A percentile compares a stretch with the other conserved stretches of the same genome.
Conservation (phyloP, 129 eudicot species). For the Chrysanthemum lavandulifolium region DNA sequence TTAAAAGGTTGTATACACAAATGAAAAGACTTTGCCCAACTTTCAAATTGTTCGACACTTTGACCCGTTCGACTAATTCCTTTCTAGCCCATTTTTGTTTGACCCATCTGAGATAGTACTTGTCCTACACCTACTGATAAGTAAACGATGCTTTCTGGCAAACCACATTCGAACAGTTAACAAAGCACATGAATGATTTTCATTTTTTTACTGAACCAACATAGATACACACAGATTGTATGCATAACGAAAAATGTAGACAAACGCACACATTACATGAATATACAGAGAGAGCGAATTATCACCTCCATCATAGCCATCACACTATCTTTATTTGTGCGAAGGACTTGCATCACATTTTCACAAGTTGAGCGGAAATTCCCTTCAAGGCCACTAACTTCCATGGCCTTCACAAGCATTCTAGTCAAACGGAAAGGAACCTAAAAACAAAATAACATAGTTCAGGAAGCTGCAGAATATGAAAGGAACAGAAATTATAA, state of each 20-base stretch:
- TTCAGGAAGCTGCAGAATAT: constrained; percentile 4
- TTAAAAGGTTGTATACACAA: no score
- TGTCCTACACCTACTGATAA: neutral
- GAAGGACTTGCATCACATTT: constrained; percentile 97
- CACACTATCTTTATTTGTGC: constrained; percentile 89
- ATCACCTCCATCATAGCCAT: constrained; percentile 99
- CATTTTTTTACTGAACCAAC: neutral
- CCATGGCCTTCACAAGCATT: constrained; percentile 99
- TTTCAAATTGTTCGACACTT: neutral
- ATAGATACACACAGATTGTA: neutral
- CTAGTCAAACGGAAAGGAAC: constrained; percentile 99
- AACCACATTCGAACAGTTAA: neutral
- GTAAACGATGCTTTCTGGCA: neutral
- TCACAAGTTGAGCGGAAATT: constrained; percentile 97
- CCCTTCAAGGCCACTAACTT: constrained; percentile 98
- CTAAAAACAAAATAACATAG: constrained; percentile 33
- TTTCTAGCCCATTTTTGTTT: neutral
- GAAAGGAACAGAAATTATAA: neutral
- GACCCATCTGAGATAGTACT: neutral
- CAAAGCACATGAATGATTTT: neutral
- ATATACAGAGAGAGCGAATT: constrained; percentile 10
- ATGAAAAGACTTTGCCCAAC: neutral
- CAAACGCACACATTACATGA: neutral
- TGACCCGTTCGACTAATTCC: no score
- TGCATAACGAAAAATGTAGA: neutral